Base-by-base conservation (phyloP, 345 rosid genomes). In the Stellera chamaejasme region DNA sequence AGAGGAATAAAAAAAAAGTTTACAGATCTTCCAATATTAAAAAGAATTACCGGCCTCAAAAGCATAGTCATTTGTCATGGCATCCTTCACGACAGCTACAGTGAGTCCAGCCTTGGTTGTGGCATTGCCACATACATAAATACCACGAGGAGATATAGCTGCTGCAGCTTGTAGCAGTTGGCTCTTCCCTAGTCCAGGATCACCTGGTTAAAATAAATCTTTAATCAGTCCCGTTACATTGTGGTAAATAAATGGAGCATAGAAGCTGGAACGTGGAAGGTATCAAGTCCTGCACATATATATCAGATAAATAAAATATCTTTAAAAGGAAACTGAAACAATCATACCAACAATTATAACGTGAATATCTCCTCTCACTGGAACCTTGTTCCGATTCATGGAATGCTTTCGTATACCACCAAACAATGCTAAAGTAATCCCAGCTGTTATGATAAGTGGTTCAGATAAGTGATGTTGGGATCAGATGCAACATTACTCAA, bases 141-240 rank as follows among this genome's bases (percentile, higher is more conserved):
- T 89, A 55, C 99, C 99, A 57, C 99, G 88, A 45, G 99, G 94
- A 60, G 97, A 86, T 73, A 93, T 69, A 62, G 91, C 75, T 41
- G 97, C 83, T 52, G 97, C 99, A 59, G 99, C 97, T 87, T 93
- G 99, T 62, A 93, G 79, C 60, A 93, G 78, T 68, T 89, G 99
- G 65, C 97, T 89, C 81, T 93, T 93, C n/a, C 97, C 99, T 42
- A 93, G 77, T 70, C 99, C 99, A 64, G 99, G 99, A 73, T 93
- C 99, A 66, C 99, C 99, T 93, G 66, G 67, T 53, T 71, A 69
- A 50, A 65, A 54, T 44, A 55, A 32, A 32, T 2, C 2, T 32
- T 2, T 32, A 8, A 32, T 8, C 39, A 32, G 5, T 32, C 39
- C 39, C 9, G 39, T 32, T 32, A 32, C 39, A 32, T 32, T 32